Base-by-base conservation (phyloP, 2,329 filamentous ascomycete genomes). In the Colletotrichum musicola region DNA sequence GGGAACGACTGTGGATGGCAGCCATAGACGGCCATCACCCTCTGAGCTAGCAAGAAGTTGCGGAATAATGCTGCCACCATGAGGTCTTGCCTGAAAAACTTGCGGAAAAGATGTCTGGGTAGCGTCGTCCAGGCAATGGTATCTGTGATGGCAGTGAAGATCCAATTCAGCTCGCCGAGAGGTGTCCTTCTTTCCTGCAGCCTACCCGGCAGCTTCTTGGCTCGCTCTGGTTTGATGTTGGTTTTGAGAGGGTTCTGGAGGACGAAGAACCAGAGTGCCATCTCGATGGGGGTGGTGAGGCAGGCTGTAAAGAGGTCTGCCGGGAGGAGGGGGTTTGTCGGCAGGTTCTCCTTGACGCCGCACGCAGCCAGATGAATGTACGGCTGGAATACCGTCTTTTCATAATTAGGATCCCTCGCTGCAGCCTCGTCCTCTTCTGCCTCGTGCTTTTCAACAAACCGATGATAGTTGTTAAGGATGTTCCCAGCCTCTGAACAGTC, bases 61-160 rank as follows among this genome's bases (percentile, higher is more conserved):
- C 96, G 90, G 80, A 98, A 99, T 7, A 99, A 84, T 2, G 96
- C 96, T 13, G 96, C 96, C n/a, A 99, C 96, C 95, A 99, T 98
- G 13, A 99, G 86, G 78, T 99, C 96, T 79, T 99, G 96, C 49
- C 96, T 86, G 80, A 99, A 99, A 69, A 98, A 93, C 79, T 97
- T 97, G 80, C 97, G 95, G 81, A 99, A 99, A 12, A 98, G 83
- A 20, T 94, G 89, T 53, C 95, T 92, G 3, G 95, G 93, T 4
- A 99, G 83, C 5, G 94, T 97, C 38, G 97, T 98, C 96, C 96
- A 99, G 0, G 96, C 96, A 75, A 99, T 99, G 1, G 95, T 98
- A 78, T 99, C 96, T 0, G 96, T 99, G 72, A 99, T 98, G 62
- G 96, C 96, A 0, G 96, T 99, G 77, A 99, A 98, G 42, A 99